A percentile compares a stretch with the other conserved stretches of the same genome.
These are phyloP conservation scores for Penicillium aurantiogriseum DNA, from an alignment of 2,329 filamentous ascomycete species.

Conservation along the genomic window DNA sequence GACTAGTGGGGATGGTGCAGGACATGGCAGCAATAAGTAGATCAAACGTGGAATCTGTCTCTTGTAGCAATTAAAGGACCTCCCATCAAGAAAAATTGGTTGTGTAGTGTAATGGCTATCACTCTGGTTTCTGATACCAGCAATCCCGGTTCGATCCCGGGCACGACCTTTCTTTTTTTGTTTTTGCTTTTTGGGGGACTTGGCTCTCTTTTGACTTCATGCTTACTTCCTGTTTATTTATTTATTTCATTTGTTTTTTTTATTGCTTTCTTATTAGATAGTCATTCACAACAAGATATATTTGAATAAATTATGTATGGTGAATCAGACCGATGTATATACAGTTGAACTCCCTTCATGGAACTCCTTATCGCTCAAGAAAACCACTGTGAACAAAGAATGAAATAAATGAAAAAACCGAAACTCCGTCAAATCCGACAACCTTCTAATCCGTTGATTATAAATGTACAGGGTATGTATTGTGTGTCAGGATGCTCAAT, in stretches of 20 bases:
- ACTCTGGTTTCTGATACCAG: constrained; percentile 4
- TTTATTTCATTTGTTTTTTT: background rate
- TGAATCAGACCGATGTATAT: background rate
- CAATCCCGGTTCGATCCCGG: constrained; percentile 13
- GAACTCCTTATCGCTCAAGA: background rate
- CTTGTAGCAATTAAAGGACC: accelerated
- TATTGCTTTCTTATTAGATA: too few relatives aligned
- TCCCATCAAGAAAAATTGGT: background rate
- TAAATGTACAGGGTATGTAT: constrained; percentile 1
- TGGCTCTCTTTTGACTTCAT: background rate
- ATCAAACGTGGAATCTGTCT: background rate
- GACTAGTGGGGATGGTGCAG: constrained; percentile 12
- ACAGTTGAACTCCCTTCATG: background rate
- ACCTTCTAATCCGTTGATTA: background rate
- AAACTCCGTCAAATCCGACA: background rate
- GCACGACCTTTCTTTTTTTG: constrained; percentile 4
- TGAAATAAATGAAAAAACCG: background rate
- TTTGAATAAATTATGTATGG: background rate
- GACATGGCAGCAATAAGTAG: background rate
- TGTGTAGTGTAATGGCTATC: constrained; percentile 1
- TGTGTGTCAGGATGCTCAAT: background rate
- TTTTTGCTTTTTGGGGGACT: background rate
- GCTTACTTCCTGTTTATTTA: too few relatives aligned
- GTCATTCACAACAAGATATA: background rate
- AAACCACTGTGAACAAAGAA: background rate